Evolutionary conservation across 176 grass and related monocot species (phyloP).

Genomic region (bread wheat (Triticum aestivum)): IWGSC_CS_RefSeq_v2.1 NC_057806.1:654327493-654327992

Average conservation of each 20-base stretch:
- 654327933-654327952: neutral
- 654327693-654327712: constrained; percentile 10
- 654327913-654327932: neutral
- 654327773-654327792: neutral
- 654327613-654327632: neutral
- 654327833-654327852: neutral
- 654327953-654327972: neutral
- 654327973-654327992: neutral
- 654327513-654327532: neutral
- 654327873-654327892: neutral
- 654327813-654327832: neutral
- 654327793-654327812: neutral
- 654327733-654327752: neutral
- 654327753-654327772: neutral
- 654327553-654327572: neutral
- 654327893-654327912: neutral
- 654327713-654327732: constrained; percentile 9
- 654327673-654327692: neutral
- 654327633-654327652: neutral
- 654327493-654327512: neutral
- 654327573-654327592: neutral
- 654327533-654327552: neutral
- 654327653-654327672: neutral
- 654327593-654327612: constrained; percentile 17
- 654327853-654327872: neutral